Evolutionary conservation across 257 asterid genomes (phyloP).

Genomic region (Scutellaria barbata): DNA sequence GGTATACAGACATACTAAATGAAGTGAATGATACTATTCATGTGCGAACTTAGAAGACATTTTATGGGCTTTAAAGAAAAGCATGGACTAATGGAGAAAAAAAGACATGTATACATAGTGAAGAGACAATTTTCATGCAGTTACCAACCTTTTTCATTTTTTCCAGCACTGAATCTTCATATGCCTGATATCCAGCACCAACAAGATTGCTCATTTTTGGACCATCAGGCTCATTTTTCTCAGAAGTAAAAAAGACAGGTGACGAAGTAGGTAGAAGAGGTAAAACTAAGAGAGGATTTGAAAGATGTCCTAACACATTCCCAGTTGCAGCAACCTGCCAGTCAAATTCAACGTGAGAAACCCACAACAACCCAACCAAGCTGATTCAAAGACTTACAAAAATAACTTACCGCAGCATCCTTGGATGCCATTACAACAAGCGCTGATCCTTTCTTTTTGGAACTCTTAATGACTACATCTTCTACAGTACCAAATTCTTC

Average conservation of each 20-base stretch:
- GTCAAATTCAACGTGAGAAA: slow-evolving; percentile 26
- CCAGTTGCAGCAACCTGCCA: slow-evolving; percentile 63
- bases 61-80: neutral
- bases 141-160: slow-evolving; percentile 68
- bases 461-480: slow-evolving; percentile 76
- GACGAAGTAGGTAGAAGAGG: slow-evolving; percentile 64
- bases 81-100: neutral
- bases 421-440: slow-evolving; percentile 83
- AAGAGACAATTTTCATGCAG: neutral
- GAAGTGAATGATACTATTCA: neutral
- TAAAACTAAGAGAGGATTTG: slow-evolving; percentile 79
- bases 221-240: slow-evolving; percentile 49
- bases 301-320: slow-evolving; percentile 69
- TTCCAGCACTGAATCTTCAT: slow-evolving; percentile 77
- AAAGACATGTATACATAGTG: neutral
- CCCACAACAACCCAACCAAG: slow-evolving; percentile 6
- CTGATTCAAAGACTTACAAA: neutral
- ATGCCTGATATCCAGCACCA: slow-evolving; percentile 71
- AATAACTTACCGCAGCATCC: slow-evolving; percentile 66
- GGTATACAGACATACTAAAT: neutral
- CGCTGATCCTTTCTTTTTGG: slow-evolving; percentile 85
- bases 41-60: neutral
- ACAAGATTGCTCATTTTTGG: slow-evolving; percentile 57
- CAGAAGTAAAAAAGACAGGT: slow-evolving; percentile 45
- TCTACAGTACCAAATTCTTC: slow-evolving; percentile 75